These are phyloP conservation scores for Mycena maculata DNA, from an alignment of 768 basidiomycete species.

Conservation along the genomic window DNA sequence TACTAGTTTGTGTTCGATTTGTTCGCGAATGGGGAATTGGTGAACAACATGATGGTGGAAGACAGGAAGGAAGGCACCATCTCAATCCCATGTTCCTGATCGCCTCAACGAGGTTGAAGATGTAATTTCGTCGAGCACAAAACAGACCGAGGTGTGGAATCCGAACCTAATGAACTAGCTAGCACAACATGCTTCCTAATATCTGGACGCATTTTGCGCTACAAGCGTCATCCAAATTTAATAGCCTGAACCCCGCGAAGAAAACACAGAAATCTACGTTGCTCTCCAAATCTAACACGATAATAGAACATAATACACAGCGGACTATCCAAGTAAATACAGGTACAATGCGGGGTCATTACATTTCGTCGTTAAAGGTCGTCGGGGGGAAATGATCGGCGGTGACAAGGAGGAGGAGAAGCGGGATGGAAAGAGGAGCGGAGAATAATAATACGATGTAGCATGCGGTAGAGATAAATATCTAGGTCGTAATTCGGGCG, in stretches of 20 bases:
- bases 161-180: too few relatives aligned
- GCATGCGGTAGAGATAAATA: conserved; percentile 1
- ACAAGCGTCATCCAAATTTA: too few relatives aligned
- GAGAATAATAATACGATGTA: not conserved
- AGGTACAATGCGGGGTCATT: not conserved
- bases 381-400: not conserved
- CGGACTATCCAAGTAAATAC: not conserved
- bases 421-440: too few relatives aligned
- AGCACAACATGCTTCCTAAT: too few relatives aligned
- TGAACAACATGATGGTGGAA: not conserved
- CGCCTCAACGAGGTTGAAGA: too few relatives aligned
- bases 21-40: conserved; percentile 6
- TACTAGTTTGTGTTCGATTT: conserved; percentile 11
- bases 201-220: too few relatives aligned
- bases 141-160: too few relatives aligned
- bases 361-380: not conserved
- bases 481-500: conserved; percentile 1
- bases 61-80: too few relatives aligned
- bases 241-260: not conserved
- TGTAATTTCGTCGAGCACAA: too few relatives aligned
- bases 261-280: not conserved
- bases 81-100: too few relatives aligned
- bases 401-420: too few relatives aligned
- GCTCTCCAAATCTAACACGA: not conserved
- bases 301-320: not conserved